Evolutionary conservation across 306 rosid genomes (phyloP).

Genomic region (Vigna hirtella): DNA sequence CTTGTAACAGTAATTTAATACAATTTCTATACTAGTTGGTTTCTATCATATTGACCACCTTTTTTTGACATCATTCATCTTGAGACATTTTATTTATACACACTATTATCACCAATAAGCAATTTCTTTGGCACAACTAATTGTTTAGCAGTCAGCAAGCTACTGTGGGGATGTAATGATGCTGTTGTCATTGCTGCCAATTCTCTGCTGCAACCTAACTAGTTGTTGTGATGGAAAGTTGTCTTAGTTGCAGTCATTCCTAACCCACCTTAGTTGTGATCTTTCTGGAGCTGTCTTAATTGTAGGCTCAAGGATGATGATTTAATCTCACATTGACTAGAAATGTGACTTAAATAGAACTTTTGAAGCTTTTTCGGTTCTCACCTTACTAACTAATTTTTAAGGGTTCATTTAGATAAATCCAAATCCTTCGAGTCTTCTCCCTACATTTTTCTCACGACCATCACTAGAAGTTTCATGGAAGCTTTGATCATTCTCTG

Average conservation of each 20-base stretch:
- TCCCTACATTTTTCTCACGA: not conserved
- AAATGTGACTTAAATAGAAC: too few relatives aligned
- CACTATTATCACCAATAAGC: not conserved
- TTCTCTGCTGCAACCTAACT: not conserved
- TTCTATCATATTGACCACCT: not conserved
- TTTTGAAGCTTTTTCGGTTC: too few relatives aligned
- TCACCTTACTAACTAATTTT: too few relatives aligned
- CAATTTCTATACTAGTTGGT: too few relatives aligned
- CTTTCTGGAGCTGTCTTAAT: too few relatives aligned
- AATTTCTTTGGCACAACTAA: slow-evolving; percentile 18
- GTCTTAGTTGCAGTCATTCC: too few relatives aligned
- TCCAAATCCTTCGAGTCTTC: not conserved
- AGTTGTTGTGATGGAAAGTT: not conserved
- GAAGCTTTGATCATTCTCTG: slow-evolving; percentile 1
- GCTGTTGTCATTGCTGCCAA: not conserved
- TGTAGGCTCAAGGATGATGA: too few relatives aligned
- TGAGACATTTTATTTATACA: not conserved
- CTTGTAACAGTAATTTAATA: too few relatives aligned
- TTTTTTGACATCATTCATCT: not conserved
- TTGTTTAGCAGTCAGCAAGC: not conserved
- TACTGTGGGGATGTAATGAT: not conserved
- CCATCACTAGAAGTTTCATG: slow-evolving; percentile 4
- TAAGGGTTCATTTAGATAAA: too few relatives aligned
- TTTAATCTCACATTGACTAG: too few relatives aligned
- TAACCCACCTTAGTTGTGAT: too few relatives aligned